Evolutionary conservation across 225 moss, liverwort and hornwort genomes (phyloP), one percentile per base, ranked within the genome.

Genomic region (Asterella californica): DNA sequence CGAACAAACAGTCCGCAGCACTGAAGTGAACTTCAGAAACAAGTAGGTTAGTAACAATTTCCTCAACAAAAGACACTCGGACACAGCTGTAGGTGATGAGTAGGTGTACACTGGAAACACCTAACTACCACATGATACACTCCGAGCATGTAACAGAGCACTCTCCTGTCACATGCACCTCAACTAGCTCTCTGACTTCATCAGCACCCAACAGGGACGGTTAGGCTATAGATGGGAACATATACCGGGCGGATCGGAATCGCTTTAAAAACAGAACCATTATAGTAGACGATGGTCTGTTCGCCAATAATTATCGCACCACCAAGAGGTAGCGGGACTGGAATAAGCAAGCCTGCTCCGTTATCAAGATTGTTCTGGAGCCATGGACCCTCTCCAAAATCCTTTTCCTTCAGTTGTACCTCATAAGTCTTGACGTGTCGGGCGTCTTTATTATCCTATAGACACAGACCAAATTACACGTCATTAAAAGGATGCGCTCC

Each of bases 381-480:
- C 96, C 96, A 97, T 62, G 96, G 96, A 38, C 96, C 96, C 79
- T 97, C 96, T 83, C 96, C 96, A 92, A 97, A 97, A 85, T 97
- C 96, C 83, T 97, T 97, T 81, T 97, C 96, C 84, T 97, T 97
- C 83, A 97, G 73, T 75, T 94, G 94, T 46, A 97, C 94, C 81
- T 97, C 96, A 79, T 97, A 94, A 48, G 96, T 97, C 84, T 97
- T 97, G 49, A 97, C 94, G 84, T 97, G 96, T 21, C 96, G 94
- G 72, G 96, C 96, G 89, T 97, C 96, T 85, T 97, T 97, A 79
- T 97, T 97, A 83, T 97, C 96, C 96, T 97, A 90, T 61, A 76
- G 0, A 30, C 29, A 34, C 34, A 54, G 21, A 8, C 18, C 70
- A 29, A 71, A 21, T 19, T 19, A n/a, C 57, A 61, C 9, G n/a